Percentiles rank a stretch among this genome's conserved stretches.
Conservation (phyloP, 2,329 filamentous ascomycete species). For the Monilinia fructicola region DNA sequence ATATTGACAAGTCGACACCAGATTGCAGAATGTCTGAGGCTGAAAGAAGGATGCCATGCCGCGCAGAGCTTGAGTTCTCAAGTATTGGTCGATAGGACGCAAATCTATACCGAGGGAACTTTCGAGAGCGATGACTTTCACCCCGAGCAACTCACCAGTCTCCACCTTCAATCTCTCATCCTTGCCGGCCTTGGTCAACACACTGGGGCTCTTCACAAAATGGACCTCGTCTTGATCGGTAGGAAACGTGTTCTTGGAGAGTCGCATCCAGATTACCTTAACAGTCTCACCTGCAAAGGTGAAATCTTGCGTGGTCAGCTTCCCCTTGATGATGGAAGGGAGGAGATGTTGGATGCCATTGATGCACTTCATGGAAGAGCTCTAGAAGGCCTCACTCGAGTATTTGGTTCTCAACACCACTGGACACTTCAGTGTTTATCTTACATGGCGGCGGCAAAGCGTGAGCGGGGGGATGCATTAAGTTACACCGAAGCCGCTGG, state of each 20-base stretch:
- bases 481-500: constrained; percentile 28
- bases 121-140: constrained; percentile 33
- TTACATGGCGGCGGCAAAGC: constrained; percentile 32
- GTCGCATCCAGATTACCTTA: constrained; percentile 32
- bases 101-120: constrained; percentile 32
- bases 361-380: constrained; percentile 31
- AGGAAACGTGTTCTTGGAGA: constrained; percentile 30
- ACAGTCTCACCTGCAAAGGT: constrained; percentile 35
- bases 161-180: constrained; percentile 34
- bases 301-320: constrained; percentile 35
- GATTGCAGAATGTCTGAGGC: constrained; percentile 31
- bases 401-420: constrained; percentile 34
- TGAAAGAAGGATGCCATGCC: constrained; percentile 32
- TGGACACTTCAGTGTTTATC: constrained; percentile 32
- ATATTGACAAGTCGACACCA: constrained; percentile 36
- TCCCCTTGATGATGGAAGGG: constrained; percentile 25
- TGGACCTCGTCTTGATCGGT: constrained; percentile 29
- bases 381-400: constrained; percentile 30
- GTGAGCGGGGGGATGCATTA: constrained; percentile 29
- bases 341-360: constrained; percentile 30
- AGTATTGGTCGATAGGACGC: constrained; percentile 30
- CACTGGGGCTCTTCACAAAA: constrained; percentile 30
- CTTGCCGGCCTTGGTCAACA: constrained; percentile 34
- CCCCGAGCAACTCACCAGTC: constrained; percentile 34
- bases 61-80: constrained; percentile 33